Base-by-base conservation (phyloP, 768 basidiomycete species). In the Naganishia kalamii region DNA sequence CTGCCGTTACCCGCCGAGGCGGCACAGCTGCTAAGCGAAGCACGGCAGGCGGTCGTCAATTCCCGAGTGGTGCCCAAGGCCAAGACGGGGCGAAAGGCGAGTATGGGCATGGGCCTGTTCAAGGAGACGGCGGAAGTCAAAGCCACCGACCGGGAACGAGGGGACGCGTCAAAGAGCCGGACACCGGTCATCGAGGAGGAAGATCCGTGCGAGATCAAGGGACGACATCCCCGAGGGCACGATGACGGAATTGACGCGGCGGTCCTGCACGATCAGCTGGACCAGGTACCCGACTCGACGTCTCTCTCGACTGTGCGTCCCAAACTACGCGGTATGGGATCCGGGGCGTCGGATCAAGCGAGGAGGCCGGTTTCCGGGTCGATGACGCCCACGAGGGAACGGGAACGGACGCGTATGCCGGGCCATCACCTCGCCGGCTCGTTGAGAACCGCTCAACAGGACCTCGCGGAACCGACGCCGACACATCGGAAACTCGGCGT, bases 81-180 rank as follows among this genome's bases (percentile, higher is more conserved):
- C 23, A 77, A 77, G 60, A 69, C 70, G 6, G 78, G 76, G 7
- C 67, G 80, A 57, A 80, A 80, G 67, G 79, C 77, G 13, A 77
- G 75, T 69, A 74, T 80, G 57, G 77, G 77, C 10, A 73, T 80
- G 72, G 78, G 79, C 41, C 65, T 80, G 27, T 80, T 80, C 74
- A 79, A 77, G 64, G 78, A 79, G 68, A 74, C 70, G 6, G 68
- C 73, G 32, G 70, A 27, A 8, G 65, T 54, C 41, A 25, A 61
- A 60, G 43, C 48, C 46, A 21, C 13, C 37, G 25, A n/a, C 33
- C 23, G 54, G 40, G n/a, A 4, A 33, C 54, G 54, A 8, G 4
- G 11, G 2, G 54, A 57, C 11, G 37, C 17, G 12, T 35, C 17
- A 1, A 57, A 57, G n/a, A 23, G n/a, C 54, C 37, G 27, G 37